Percentiles rank a stretch among this genome's conserved stretches.
These are phyloP conservation scores for Chlorella sp. DNA, from an alignment of 139 green algal species.

Conservation along the genomic window DNA sequence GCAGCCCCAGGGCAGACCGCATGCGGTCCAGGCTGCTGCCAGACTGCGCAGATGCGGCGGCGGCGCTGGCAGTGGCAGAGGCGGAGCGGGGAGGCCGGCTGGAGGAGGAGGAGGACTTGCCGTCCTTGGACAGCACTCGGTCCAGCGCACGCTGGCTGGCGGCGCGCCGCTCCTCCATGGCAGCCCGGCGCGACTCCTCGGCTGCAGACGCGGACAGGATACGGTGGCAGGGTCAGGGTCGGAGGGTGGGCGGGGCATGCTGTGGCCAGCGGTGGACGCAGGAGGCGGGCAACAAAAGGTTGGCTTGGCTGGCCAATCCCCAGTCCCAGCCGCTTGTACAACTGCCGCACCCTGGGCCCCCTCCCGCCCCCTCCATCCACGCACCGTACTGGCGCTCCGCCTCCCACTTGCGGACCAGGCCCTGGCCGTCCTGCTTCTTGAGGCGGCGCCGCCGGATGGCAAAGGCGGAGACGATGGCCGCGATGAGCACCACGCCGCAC, in stretches of 20 bases:
- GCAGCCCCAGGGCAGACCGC: not conserved
- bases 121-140: not conserved
- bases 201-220: conserved; percentile 1
- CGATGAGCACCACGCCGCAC: not conserved
- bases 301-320: no score
- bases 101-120: no score
- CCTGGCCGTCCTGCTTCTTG: not conserved
- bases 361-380: not conserved
- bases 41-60: not conserved
- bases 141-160: not conserved
- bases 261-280: no score
- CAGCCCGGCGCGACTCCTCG: not conserved
- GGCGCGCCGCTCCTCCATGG: not conserved
- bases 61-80: not conserved
- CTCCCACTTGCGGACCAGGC: conserved; percentile 12
- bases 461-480: not conserved
- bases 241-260: not conserved
- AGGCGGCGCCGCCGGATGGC: not conserved
- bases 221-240: not conserved
- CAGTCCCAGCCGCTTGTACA: no score
- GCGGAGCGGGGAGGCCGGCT: not conserved
- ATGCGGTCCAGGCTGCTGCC: conserved; percentile 2
- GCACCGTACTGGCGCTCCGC: conserved; percentile 7
- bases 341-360: no score
- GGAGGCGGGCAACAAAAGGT: no score